Base-by-base conservation (phyloP, 768 basidiomycete genomes). In the Hortiboletus campestris region DNA sequence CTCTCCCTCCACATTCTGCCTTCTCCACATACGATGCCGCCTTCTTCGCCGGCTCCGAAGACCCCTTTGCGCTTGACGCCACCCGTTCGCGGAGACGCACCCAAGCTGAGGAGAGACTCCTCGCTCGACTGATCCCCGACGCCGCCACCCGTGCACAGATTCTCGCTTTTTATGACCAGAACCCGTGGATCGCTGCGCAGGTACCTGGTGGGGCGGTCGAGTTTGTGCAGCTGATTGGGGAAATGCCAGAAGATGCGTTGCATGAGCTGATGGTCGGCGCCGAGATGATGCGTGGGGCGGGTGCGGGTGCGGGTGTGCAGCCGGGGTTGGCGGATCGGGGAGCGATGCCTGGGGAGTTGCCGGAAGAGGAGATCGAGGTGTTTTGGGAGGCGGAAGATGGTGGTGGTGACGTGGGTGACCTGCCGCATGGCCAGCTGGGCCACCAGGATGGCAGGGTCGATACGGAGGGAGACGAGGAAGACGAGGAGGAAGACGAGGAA, bases 11-110 rank as follows among this genome's bases (percentile, higher is more conserved):
- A 0, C 73, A 72, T 7, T 78, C 80, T 1, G 72, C 80, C 3
- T 64, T 84, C 2, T 87, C 78, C 34, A 67, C 63, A 39, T 97
- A 97, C 71, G 79, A 93, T 58, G 74, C 79, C 4, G 69, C 69
- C n/a, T 97, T 94, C 72, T 95, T 98, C 74, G 74, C 70, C 16
- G 82, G 83, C 2, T 74, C 78, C 4, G 84, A 85, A 49, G 85
- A 87, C 59, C 52, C 76, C 16, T 76, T 81, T 47, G 67, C 75
- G 19, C 35, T 28, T 9, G 36, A 16, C 17, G 2, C 42, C 29
- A 49, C 65, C 43, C 70, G 72, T 40, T 56, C 70, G 40, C 71
- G 78, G 47, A 75, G 74, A 40, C 67, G 80, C 51, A 73, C 75
- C 17, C 80, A 66, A 16, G 63, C 70, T 36, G 80, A 84, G n/a